phyloP scores from a whole-genome alignment of 2,329 filamentous ascomycete genomes.

The Calonectria hongkongensis region DNA sequence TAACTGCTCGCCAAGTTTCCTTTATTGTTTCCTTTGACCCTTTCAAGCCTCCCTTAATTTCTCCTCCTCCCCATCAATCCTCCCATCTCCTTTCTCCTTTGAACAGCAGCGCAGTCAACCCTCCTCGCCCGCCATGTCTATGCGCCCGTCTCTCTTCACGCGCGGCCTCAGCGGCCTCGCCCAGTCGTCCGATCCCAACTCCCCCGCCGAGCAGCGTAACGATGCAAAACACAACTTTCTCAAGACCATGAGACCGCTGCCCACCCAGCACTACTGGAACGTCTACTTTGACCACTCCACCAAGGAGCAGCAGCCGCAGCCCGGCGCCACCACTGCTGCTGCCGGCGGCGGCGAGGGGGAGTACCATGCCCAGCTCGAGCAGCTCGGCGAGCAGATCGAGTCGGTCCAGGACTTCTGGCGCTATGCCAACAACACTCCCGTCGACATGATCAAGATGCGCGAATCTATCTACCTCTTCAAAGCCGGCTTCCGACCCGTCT shows the following conservation, averaged over 20 bases:
- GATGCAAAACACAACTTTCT: conserved; percentile 90
- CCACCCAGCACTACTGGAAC: conserved; percentile 87
- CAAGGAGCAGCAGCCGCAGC: conserved; percentile 50
- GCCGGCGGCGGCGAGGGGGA: conserved; percentile 60
- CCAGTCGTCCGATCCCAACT: conserved; percentile 76
- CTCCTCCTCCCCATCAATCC: background rate
- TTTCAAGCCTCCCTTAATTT: background rate
- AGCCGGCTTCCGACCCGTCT: conserved; percentile 83
- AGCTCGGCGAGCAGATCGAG: conserved; percentile 80
- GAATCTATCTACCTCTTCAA: conserved; percentile 89
- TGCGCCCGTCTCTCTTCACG: conserved; percentile 76
- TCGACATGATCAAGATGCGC: conserved; percentile 84
- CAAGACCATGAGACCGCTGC: conserved; percentile 81
- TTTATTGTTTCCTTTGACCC: background rate
- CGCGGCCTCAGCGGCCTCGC: conserved; percentile 78
- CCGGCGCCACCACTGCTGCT: background rate
- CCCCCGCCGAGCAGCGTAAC: conserved; percentile 83
- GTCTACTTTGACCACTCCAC: conserved; percentile 79
- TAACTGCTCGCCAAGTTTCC: conserved; percentile 16
- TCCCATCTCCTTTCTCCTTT: background rate
- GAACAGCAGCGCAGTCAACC: background rate
- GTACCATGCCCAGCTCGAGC: conserved; percentile 75
- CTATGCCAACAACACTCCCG: conserved; percentile 87
- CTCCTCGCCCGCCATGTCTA: conserved; percentile 67
- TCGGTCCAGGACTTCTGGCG: conserved; percentile 91